A percentile compares a stretch with the other conserved stretches of the same genome.
Conservation (phyloP, 345 rosid genomes). For the Streptanthus diversifolius region DNA sequence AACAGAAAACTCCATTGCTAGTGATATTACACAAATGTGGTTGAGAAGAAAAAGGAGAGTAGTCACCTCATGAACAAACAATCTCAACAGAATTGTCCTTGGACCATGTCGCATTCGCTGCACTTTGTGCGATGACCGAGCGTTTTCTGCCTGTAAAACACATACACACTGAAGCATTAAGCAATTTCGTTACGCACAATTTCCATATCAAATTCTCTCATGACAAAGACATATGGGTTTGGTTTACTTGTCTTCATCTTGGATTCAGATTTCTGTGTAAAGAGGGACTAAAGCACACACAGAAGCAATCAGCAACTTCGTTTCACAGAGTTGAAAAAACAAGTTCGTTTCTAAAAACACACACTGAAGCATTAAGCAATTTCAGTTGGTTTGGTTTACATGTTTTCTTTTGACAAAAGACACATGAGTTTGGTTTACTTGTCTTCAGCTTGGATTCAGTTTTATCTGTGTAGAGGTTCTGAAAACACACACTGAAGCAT, state of each 20-base stretch:
- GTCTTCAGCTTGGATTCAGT: not conserved
- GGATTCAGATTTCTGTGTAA: not conserved
- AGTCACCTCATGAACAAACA: slow-evolving; percentile 81
- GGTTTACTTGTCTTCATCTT: not conserved
- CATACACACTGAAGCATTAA: not conserved
- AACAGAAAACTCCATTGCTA: not conserved
- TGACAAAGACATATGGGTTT: not conserved
- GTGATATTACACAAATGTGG: not conserved
- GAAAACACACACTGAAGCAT: not conserved
- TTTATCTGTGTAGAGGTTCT: not conserved
- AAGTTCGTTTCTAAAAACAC: no score
- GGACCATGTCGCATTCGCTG: slow-evolving; percentile 58
- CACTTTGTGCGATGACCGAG: slow-evolving; percentile 81
- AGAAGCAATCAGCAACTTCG: not conserved
- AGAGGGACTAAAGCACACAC: not conserved
- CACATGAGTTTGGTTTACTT: not conserved
- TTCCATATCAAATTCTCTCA: not conserved
- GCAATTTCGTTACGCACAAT: not conserved
- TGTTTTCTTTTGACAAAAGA: not conserved
- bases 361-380: no score
- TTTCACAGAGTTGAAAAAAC: not conserved
- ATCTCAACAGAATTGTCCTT: slow-evolving; percentile 94
- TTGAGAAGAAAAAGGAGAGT: not conserved
- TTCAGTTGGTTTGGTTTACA: no score
- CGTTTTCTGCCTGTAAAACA: slow-evolving; percentile 74